Base-by-base conservation (phyloP, 805 yeast genomes). In the Helenozyma rhizophorensis region DNA sequence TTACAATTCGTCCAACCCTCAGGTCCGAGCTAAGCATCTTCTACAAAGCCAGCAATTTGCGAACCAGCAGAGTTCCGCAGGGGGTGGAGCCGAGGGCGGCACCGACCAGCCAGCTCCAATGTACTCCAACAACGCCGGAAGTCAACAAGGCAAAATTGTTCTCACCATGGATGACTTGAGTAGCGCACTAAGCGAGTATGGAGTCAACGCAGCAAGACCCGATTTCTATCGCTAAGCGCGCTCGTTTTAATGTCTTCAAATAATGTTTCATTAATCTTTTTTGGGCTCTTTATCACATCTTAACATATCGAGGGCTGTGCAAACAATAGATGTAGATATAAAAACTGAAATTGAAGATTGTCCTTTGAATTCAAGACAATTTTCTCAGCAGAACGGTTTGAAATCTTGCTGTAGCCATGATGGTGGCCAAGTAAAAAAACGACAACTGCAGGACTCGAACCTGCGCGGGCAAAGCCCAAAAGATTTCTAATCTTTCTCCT, bases 131-230 rank as follows among this genome's bases (percentile, higher is more conserved):
- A 74, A 67, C 53, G 75, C 70, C 12, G 72, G 70, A 23, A 72
- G 65, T 40, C 78, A 68, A 38, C 78, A 78, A 39, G 84, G 83
- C 23, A 89, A 87, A 53, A 82, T 87, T 24, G 90, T 88, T 4
- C 71, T 93, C 39, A 89, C 97, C 0, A 85, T 88, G 77, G 95
- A 88, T 42, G 97, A 93, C 53, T 68, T 93, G 50, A 81, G 95
- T 47, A 83, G 87, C 54, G 97, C 97, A 2, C 68, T 94, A 40
- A 77, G 87, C 27, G 99, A 93, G 54, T 93, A 93, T 53, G 96
- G 96, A 2, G 68, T 93, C 45, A 89, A 93, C 50, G 78, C 93
- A 4, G 76, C 81, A 42, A 74, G 96, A 49, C 97, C 98, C 0
- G 97, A 88, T 45, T 93, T 89, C 58, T 93, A 93, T 61, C 80